These are phyloP conservation scores for Uromyces viciae-fabae DNA, from an alignment of 1,284 basidiomycete genomes.

Conservation along the genomic window DNA sequence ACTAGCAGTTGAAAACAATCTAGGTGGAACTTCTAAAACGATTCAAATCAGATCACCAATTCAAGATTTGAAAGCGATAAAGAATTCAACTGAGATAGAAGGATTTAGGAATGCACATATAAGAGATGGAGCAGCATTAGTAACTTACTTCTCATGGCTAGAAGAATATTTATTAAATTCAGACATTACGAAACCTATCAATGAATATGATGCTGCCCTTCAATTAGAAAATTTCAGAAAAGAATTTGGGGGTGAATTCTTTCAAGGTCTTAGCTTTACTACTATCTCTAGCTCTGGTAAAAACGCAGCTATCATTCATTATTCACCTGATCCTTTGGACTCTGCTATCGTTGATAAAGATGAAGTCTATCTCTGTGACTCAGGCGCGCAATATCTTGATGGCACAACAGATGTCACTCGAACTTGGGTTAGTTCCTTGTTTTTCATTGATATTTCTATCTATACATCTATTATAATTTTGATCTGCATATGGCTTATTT, in stretches of 20 bases:
- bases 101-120: conserved; percentile 87
- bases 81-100: conserved; percentile 78
- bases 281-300: conserved; percentile 89
- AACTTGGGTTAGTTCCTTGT: conserved; percentile 64
- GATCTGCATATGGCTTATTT: conserved; percentile 76
- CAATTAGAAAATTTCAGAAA: conserved; percentile 74
- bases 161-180: conserved; percentile 68
- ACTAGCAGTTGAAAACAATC: conserved; percentile 52
- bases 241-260: conserved; percentile 71
- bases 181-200: conserved; percentile 65
- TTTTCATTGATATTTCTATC: conserved; percentile 56
- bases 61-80: conserved; percentile 79
- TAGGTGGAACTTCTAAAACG: conserved; percentile 51
- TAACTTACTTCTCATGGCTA: conserved; percentile 88
- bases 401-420: conserved; percentile 93
- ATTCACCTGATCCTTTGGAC: conserved; percentile 70
- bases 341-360: conserved; percentile 73
- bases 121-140: conserved; percentile 83
- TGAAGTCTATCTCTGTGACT: conserved; percentile 87
- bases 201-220: conserved; percentile 76
- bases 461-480: too few relatives aligned
- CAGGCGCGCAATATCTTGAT: conserved; percentile 81
- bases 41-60: conserved; percentile 65
- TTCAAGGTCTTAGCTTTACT: conserved; percentile 81
- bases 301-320: conserved; percentile 94